Base-by-base conservation (phyloP, 1,284 basidiomycete species). In the Hymenochaete sp. region DNA sequence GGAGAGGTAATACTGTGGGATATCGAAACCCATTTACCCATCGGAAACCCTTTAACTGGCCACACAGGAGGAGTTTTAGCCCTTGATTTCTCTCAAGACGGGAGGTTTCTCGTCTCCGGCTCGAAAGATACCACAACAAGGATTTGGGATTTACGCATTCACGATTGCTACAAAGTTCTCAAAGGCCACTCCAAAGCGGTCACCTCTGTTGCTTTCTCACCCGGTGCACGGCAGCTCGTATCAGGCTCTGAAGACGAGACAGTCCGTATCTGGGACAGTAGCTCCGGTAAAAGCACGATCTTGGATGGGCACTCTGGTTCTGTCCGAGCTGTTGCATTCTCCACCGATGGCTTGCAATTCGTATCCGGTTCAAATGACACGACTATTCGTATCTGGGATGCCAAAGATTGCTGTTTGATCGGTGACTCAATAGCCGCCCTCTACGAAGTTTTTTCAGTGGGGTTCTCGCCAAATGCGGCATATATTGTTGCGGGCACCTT, bases 51-150 rank as follows among this genome's bases (percentile, higher is more conserved):
- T 3, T 31, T 43, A 4, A 8, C 22, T 5, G 35, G 32, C 14
- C 18, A 44, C 24, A 21, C 32, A 11, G 7, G 8, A 9, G 3
- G 11, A 5, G 35, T 44, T 22, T 16, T 7, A 2, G 35, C 31
- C n/a, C 32, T 38, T n/a, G 42, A 31, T 13, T 44, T 39, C 33
- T 44, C 42, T 21, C 33, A 18, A 13, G 35, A 38, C 19, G 42
- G 29, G 22, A 35, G n/a, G 13, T 22, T 25, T 16, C 18, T 45
- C 21, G 25, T 26, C 7, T 38, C 44, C 7, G 44, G 44, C 16
- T 45, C 44, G 11, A 3, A 14, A 8, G 42, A 43, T 14, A 21
- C 10, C 14, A 42, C 44, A n/a, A 25, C 38, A 11, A 10, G 35
- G 7, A n/a, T 45, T 10, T 45, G 44, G 44, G 22, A 39, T 26